A percentile compares a stretch with the other conserved stretches of the same genome.
Conservation (phyloP, 176 grass and related monocot genomes). For the Olyra latifolia region DNA sequence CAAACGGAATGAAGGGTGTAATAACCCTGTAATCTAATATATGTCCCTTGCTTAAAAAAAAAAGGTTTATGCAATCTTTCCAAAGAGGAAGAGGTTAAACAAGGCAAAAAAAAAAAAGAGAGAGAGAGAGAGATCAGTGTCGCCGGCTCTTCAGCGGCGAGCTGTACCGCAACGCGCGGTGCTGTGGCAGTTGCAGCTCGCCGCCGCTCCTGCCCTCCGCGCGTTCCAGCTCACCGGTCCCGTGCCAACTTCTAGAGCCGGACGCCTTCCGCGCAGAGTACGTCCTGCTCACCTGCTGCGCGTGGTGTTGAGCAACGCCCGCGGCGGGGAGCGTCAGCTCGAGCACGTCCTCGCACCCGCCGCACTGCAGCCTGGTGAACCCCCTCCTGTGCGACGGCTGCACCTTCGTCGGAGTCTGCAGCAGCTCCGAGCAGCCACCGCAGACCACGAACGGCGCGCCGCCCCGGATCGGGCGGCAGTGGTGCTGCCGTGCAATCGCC, state of each 20-base stretch:
- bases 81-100: not conserved
- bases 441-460: constrained; percentile 75
- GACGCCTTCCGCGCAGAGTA: not conserved
- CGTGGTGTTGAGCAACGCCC: not conserved
- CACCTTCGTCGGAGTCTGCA: constrained; percentile 41
- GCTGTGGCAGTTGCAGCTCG: not conserved
- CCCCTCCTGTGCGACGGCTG: not conserved
- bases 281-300: not conserved
- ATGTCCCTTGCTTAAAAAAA: too few species aligned
- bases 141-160: constrained; percentile 24
- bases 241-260: not conserved
- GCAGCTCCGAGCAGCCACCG: constrained; percentile 39
- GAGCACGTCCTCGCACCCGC: constrained; percentile 47
- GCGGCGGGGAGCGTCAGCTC: constrained; percentile 31
- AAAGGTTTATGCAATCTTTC: too few species aligned
- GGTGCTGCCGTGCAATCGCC: not conserved
- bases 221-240: not conserved
- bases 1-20: too few species aligned
- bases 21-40: too few species aligned
- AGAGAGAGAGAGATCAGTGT: not conserved
- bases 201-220: not conserved
- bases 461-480: constrained; percentile 49
- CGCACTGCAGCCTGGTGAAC: constrained; percentile 53
- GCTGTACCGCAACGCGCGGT: constrained; percentile 23
- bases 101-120: too few species aligned